These are phyloP conservation scores for Jimgerdemannia lactiflua DNA, from an alignment of 192 early-diverging fungal genomes.

Conservation along the genomic window DNA sequence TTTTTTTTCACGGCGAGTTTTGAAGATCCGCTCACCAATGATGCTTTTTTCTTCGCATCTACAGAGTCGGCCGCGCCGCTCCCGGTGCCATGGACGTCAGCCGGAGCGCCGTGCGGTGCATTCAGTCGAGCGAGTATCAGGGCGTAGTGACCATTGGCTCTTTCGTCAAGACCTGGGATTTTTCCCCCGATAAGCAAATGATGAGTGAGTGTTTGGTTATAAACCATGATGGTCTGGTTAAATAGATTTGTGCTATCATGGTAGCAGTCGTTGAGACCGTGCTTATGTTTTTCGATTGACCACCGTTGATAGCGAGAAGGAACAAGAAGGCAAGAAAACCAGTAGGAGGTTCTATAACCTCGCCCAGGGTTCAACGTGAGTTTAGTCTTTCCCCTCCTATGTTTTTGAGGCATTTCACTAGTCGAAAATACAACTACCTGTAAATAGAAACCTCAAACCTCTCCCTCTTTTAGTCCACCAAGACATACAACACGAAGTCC, in stretches of 20 bases:
- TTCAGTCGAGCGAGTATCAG: constrained; percentile 31
- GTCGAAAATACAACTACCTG: no score
- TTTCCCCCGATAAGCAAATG: constrained; percentile 39
- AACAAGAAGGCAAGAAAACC: constrained; percentile 5
- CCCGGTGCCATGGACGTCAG: constrained; percentile 33
- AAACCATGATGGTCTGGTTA: background rate
- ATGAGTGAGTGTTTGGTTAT: constrained; percentile 9
- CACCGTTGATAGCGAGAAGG: constrained; percentile 19
- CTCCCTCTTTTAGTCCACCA: constrained; percentile 10
- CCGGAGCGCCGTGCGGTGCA: constrained; percentile 29
- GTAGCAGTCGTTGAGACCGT: background rate
- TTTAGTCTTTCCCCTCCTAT: background rate
- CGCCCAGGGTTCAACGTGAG: background rate
- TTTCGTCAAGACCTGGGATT: constrained; percentile 54
- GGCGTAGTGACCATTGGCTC: constrained; percentile 46
- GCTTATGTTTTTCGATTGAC: background rate
- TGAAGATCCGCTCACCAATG: no score
- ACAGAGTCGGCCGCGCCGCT: constrained; percentile 24
- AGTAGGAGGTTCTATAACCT: background rate
- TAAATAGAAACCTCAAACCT: background rate
- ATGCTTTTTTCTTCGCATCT: constrained; percentile 8
- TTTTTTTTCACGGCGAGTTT: background rate
- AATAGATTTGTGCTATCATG: no score
- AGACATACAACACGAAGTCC: constrained; percentile 43
- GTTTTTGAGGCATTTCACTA: background rate